These are phyloP conservation scores for Petasospora rhodanensis DNA, from an alignment of 1,139 yeast species.

Conservation along the genomic window DNA sequence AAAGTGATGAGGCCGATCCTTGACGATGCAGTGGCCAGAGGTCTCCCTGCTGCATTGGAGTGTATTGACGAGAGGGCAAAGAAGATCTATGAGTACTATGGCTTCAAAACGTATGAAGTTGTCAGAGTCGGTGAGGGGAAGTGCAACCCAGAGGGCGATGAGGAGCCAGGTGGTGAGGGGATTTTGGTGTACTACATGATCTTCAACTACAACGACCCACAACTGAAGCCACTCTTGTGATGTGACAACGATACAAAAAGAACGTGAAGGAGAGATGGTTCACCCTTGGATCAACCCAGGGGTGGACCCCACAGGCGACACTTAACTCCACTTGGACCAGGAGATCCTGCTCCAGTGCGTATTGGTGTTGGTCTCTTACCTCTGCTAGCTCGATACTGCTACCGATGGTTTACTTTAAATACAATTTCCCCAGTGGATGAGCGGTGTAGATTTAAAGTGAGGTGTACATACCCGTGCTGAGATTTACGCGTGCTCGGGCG, in stretches of 20 bases:
- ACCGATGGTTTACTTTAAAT: too few relatives aligned
- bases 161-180: slow-evolving; percentile 18
- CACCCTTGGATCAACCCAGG: too few relatives aligned
- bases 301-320: slow-evolving; percentile 8
- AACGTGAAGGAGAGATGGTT: too few relatives aligned
- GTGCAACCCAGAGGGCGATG: slow-evolving; percentile 17
- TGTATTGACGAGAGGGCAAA: slow-evolving; percentile 19
- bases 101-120: slow-evolving; percentile 22
- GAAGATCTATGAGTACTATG: slow-evolving; percentile 20
- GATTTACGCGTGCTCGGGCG: too few relatives aligned
- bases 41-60: slow-evolving; percentile 13
- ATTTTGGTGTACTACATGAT: slow-evolving; percentile 23
- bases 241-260: too few relatives aligned
- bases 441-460: too few relatives aligned
- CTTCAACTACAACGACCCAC: slow-evolving; percentile 14
- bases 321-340: slow-evolving; percentile 12
- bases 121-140: slow-evolving; percentile 29
- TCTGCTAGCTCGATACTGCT: too few relatives aligned
- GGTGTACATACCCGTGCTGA: too few relatives aligned
- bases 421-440: too few relatives aligned
- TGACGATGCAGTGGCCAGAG: slow-evolving; percentile 25
- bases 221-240: slow-evolving; percentile 8
- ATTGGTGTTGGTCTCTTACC: slow-evolving; percentile 9
- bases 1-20: slow-evolving; percentile 20
- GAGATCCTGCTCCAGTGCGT: slow-evolving; percentile 13